phyloP scores from a whole-genome alignment of 371 early-diverging fungal species.

The Capillidium rhysosporum region DNA sequence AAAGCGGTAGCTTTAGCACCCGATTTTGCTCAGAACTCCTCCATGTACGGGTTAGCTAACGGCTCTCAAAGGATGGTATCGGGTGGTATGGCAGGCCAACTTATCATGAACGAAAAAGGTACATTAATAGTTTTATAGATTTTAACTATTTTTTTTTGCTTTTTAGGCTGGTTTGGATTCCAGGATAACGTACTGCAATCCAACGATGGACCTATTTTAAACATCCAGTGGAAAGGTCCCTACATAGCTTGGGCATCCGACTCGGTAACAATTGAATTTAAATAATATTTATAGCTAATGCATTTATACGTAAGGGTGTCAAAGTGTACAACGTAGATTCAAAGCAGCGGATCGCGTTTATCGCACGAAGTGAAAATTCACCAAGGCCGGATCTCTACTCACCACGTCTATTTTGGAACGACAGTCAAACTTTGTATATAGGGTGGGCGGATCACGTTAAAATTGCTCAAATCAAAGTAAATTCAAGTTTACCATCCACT shows the following conservation, averaged over 20 bases:
- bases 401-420: slow-evolving; percentile 73
- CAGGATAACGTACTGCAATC: slow-evolving; percentile 49
- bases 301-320: slow-evolving; percentile 30
- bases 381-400: slow-evolving; percentile 74
- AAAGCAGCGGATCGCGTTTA: slow-evolving; percentile 55
- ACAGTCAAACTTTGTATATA: slow-evolving; percentile 47
- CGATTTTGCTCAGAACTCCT: slow-evolving; percentile 39
- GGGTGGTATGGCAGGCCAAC: slow-evolving; percentile 77
- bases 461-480: slow-evolving; percentile 48
- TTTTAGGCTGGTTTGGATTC: slow-evolving; percentile 28
- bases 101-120: slow-evolving; percentile 59
- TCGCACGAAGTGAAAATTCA: slow-evolving; percentile 54
- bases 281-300: background rate
- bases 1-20: slow-evolving; percentile 81
- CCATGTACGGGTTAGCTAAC: background rate
- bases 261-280: slow-evolving; percentile 19
- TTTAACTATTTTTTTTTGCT: slow-evolving; percentile 11
- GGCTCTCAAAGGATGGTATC: slow-evolving; percentile 54
- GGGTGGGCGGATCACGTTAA: slow-evolving; percentile 91
- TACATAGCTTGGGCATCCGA: slow-evolving; percentile 90
- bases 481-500: slow-evolving; percentile 7
- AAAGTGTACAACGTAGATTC: slow-evolving; percentile 56
- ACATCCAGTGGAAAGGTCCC: slow-evolving; percentile 59
- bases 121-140: background rate
- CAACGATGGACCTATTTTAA: slow-evolving; percentile 74